phyloP scores from a whole-genome alignment of 179 eudicot species.

The Beta macrorhiza region DNA sequence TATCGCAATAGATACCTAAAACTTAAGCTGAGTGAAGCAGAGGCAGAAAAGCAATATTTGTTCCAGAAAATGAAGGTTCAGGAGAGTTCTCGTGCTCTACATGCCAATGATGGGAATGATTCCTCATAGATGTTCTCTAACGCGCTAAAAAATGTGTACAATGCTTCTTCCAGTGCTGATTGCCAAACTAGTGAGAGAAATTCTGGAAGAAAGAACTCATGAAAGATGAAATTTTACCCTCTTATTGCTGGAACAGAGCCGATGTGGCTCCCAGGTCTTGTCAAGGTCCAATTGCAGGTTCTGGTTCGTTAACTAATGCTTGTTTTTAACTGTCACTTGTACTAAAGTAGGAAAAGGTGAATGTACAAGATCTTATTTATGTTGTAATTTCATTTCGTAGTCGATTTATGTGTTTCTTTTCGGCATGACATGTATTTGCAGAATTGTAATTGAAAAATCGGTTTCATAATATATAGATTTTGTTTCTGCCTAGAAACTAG shows the following conservation, averaged over 20 bases:
- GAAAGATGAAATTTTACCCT: background rate
- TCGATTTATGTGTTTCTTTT: constrained; percentile 3
- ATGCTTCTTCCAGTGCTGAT: constrained; percentile 45
- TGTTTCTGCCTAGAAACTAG: no score
- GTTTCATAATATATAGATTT: background rate
- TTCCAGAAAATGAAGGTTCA: constrained; percentile 88
- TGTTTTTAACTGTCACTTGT: background rate
- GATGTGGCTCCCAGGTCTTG: background rate
- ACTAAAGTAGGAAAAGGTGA: background rate
- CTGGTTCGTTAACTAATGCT: background rate
- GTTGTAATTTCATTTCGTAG: background rate
- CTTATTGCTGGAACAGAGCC: background rate
- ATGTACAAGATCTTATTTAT: constrained; percentile 5
- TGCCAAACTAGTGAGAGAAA: constrained; percentile 47
- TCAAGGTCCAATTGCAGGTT: background rate
- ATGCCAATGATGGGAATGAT: constrained; percentile 50
- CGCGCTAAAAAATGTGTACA: constrained; percentile 64
- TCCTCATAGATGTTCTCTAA: constrained; percentile 62
- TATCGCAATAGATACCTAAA: constrained; percentile 78
- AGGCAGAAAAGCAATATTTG: constrained; percentile 82
- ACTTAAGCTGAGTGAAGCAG: constrained; percentile 79
- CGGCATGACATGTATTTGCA: background rate
- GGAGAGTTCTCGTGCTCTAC: constrained; percentile 62
- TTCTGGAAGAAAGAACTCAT: constrained; percentile 28
- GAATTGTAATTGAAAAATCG: background rate